Percentiles rank a stretch among this genome's conserved stretches.
phyloP scores from a whole-genome alignment of 768 basidiomycete genomes.

The Boletus coccyginus region DNA sequence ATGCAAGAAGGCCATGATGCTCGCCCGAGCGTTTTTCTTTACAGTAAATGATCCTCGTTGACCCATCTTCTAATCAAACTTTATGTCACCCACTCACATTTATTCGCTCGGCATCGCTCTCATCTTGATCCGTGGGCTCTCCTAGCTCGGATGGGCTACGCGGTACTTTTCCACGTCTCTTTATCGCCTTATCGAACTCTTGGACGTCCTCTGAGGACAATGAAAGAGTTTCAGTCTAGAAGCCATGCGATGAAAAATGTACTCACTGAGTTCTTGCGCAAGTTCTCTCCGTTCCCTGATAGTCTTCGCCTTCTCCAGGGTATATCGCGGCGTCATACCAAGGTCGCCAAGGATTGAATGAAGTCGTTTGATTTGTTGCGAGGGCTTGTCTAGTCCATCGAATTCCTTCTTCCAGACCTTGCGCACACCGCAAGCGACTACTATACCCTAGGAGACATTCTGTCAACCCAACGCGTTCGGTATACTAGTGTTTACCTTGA shows the following conservation, averaged over 20 bases:
- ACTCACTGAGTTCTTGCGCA: constrained; percentile 73
- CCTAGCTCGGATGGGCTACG: constrained; percentile 15
- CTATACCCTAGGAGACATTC: constrained; percentile 46
- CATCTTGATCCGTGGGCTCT: constrained; percentile 32
- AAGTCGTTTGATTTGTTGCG: constrained; percentile 63
- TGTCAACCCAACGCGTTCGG: background rate
- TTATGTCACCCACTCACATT: constrained; percentile 35
- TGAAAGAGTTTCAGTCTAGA: background rate
- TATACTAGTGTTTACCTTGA: constrained; percentile 52
- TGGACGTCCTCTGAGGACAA: constrained; percentile 64
- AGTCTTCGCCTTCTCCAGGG: constrained; percentile 74
- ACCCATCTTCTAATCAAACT: background rate
- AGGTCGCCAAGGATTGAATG: constrained; percentile 64
- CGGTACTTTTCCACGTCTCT: constrained; percentile 26
- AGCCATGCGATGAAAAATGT: background rate
- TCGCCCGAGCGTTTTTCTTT: constrained; percentile 48
- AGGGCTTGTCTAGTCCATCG: constrained; percentile 50
- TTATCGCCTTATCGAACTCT: constrained; percentile 56
- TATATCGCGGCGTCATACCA: constrained; percentile 79
- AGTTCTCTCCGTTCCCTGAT: constrained; percentile 75
- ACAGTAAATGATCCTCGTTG: background rate
- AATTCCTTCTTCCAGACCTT: constrained; percentile 79
- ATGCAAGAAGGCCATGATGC: constrained; percentile 68
- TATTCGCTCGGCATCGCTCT: constrained; percentile 35
- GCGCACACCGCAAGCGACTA: constrained; percentile 73